Evolutionary conservation across 768 basidiomycete species (phyloP), one percentile per base, ranked within the genome.

Genomic region (Strobilomyces dryophilus): DNA sequence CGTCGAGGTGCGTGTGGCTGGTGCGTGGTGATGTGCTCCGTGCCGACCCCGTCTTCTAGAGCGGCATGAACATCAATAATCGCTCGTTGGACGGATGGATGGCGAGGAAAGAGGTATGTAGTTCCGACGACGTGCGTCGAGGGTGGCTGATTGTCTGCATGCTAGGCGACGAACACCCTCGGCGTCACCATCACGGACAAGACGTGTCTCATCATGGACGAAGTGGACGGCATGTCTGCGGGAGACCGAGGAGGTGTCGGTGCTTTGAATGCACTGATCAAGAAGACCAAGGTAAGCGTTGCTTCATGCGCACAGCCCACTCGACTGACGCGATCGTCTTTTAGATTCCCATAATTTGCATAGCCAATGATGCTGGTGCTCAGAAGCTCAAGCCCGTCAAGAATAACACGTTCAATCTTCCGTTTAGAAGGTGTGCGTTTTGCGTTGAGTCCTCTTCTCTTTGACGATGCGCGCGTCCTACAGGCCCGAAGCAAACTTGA

Each of bases 221-320:
- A 99, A 67, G 95, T 98, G 3, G 97, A 99, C 59, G 97, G 97
- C 1, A 99, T 98, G 95, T 95, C 93, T 6, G 90, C 91, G 4
- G 97, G 97, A 17, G 97, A 99, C 70, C 80, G 97, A 42, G 97
- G 97, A 15, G 97, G 97, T 51, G 91, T 98, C 2, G 95, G 92
- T 21, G 97, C 97, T 7, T 67, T 99, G 60, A 92, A 92, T 53
- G 84, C 85, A 0, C 65, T 99, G 55, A 95, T 99, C 61, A 93
- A 87, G 74, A 98, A 95, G 76, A 87, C 89, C 20, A 92, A 87
- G 76, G 93, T 90, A 37, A 24, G 70, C 47, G 2, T 5, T 2
- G 10, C 32, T 20, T 1, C 17, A 5, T 6, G 32, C n/a, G 29
- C 34, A 29, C 14, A 17, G n/a, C 32, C 3, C 12, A 11, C 24